A percentile compares a stretch with the other conserved stretches of the same genome.
These are phyloP conservation scores for Rhizophagus prolifer DNA, from an alignment of 192 early-diverging fungal species.

Conservation along the genomic window DNA sequence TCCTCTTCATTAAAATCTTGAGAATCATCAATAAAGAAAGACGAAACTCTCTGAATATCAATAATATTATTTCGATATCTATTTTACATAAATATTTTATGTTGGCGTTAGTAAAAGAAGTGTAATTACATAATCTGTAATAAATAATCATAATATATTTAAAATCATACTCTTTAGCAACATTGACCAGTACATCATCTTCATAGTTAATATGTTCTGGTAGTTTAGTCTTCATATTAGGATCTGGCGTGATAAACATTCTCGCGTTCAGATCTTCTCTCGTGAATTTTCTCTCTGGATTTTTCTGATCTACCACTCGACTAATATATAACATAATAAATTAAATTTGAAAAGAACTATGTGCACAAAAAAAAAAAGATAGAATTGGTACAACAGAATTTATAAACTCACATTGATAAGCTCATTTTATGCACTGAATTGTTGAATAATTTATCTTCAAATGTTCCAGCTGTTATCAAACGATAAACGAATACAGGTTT, in stretches of 20 bases:
- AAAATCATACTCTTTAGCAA: not conserved
- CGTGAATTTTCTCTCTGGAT: not conserved
- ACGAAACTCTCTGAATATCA: not conserved
- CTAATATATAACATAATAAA: not conserved
- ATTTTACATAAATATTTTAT: not conserved
- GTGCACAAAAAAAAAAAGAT: too few species aligned
- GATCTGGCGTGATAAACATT: not conserved
- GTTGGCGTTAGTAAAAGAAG: not conserved
- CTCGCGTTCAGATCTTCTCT: not conserved
- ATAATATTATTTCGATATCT: not conserved
- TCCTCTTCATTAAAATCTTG: not conserved
- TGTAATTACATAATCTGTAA: not conserved
- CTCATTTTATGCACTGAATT: conserved; percentile 75
- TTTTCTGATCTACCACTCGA: conserved; percentile 8
- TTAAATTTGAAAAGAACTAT: too few species aligned
- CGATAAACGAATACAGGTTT: conserved; percentile 71
- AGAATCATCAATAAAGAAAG: not conserved
- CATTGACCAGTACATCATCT: conserved; percentile 4
- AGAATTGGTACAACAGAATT: too few species aligned
- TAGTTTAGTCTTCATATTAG: not conserved
- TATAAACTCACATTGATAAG: conserved; percentile 41
- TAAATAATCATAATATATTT: not conserved
- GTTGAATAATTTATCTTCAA: conserved; percentile 61
- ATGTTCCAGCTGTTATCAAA: conserved; percentile 55
- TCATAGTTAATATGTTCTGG: not conserved